Base-by-base conservation (phyloP, 805 yeast genomes). In the Pichia heedii region DNA sequence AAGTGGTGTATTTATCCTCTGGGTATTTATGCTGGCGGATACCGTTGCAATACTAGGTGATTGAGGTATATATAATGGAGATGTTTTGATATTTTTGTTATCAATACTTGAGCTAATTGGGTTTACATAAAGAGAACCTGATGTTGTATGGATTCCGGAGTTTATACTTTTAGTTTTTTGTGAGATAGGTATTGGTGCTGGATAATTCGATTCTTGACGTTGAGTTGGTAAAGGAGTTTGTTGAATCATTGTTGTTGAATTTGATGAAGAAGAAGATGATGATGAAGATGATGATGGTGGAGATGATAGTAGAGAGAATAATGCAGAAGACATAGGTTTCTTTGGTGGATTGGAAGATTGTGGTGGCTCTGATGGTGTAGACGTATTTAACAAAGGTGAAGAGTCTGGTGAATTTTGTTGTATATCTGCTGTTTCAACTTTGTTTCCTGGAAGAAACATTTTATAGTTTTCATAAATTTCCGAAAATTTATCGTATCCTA, bases 401-500 rank as follows among this genome's bases (percentile, higher is more conserved):
- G 3, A n/a, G n/a, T n/a, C n/a, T n/a, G n/a, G n/a, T n/a, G n/a
- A n/a, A n/a, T n/a, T n/a, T n/a, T n/a, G 11, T 7, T 24, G 27
- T 7, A 24, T 8, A 24, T 24, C 27, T 24, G 27, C 10, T 29
- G 7, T 29, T 29, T 29, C 16, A 29, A 13, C 7, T 3, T 13
- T 8, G 6, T 29, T 29, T 3, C 15, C 16, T 10, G 12, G 12
- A 2, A 29, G 7, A 13, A 1, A 13, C 9, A 12, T 29, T 32
- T 32, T 12, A 32, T n/a, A 32, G 4, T 32, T 11, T 7, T 54
- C 40, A 45, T 42, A 47, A n/a, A 49, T 22, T 5, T 45, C 36
- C 6, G 46, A 44, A 38, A 53, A 54, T 26, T 45, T 38, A 30
- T 59, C 63, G 49, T 68, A 67, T 1, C 74, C 70, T 8, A 76